phyloP scores from a whole-genome alignment of 768 basidiomycete species.

The Terana coerulea region DNA sequence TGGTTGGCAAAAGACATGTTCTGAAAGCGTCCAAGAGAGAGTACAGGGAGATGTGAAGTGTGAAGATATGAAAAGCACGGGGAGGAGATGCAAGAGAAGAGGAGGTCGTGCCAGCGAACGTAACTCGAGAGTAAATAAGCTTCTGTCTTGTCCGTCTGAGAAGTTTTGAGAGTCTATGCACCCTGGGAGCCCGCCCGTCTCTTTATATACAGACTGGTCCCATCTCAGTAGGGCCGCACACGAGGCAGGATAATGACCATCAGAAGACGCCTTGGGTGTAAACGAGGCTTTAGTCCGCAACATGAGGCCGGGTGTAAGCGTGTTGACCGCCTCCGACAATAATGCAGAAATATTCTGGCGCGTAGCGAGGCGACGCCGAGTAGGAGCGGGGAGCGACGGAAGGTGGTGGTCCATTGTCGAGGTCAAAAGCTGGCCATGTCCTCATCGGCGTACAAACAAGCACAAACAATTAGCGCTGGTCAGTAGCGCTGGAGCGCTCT shows the following conservation, averaged over 20 bases:
- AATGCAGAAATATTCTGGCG: neutral
- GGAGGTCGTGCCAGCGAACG: conserved; percentile 1
- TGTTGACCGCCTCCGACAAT: neutral
- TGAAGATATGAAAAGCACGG: no score
- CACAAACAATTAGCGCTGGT: conserved; percentile 1
- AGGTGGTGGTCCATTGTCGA: neutral
- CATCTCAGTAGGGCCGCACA: conserved; percentile 7
- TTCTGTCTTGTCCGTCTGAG: neutral
- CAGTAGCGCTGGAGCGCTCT: neutral
- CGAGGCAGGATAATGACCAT: conserved; percentile 13
- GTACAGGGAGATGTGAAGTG: no score
- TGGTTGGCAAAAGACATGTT: no score
- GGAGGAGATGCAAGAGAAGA: conserved; percentile 9
- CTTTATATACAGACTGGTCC: neutral
- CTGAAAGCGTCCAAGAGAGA: no score
- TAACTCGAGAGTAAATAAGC: neutral
- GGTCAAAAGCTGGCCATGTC: neutral
- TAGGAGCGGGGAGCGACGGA: neutral
- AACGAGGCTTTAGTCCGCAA: conserved; percentile 10
- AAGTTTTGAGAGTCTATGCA: neutral
- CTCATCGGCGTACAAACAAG: neutral
- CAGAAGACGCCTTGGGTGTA: conserved; percentile 3
- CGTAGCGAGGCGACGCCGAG: neutral
- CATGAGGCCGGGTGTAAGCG: conserved; percentile 9
- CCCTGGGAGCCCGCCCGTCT: neutral